Evolutionary conservation across 768 basidiomycete species (phyloP).

Genomic region (Termitomyces sp.): DNA sequence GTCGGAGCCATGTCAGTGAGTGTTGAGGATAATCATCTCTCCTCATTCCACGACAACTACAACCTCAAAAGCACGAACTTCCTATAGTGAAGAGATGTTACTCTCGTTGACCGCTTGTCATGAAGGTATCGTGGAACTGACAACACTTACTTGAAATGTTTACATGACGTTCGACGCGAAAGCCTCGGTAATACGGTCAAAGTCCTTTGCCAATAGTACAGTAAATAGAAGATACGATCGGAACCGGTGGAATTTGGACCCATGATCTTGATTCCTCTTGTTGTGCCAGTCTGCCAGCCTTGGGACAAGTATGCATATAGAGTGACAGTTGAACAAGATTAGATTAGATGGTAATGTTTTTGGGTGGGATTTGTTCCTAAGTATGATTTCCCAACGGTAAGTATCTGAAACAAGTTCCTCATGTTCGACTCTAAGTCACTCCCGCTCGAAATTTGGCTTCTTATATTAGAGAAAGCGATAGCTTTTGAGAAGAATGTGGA

Average conservation of each 20-base stretch:
- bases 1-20: neutral
- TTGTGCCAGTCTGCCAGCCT: no score
- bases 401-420: neutral
- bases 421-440: slow-evolving; percentile 21
- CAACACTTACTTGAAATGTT: neutral
- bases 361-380: no score
- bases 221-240: neutral
- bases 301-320: no score
- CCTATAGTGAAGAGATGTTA: neutral
- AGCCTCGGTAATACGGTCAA: no score
- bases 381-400: neutral
- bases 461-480: slow-evolving; percentile 42
- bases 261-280: no score
- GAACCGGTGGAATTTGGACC: neutral
- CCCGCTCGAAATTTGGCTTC: slow-evolving; percentile 51
- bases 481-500: slow-evolving; percentile 19
- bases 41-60: neutral
- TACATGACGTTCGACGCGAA: no score
- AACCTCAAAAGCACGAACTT: neutral
- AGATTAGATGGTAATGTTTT: neutral
- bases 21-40: neutral
- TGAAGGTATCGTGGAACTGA: neutral
- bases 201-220: no score
- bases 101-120: neutral
- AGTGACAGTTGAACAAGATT: neutral